These are phyloP conservation scores for Russula sp. DNA, from an alignment of 768 basidiomycete genomes.

Conservation along the genomic window DNA sequence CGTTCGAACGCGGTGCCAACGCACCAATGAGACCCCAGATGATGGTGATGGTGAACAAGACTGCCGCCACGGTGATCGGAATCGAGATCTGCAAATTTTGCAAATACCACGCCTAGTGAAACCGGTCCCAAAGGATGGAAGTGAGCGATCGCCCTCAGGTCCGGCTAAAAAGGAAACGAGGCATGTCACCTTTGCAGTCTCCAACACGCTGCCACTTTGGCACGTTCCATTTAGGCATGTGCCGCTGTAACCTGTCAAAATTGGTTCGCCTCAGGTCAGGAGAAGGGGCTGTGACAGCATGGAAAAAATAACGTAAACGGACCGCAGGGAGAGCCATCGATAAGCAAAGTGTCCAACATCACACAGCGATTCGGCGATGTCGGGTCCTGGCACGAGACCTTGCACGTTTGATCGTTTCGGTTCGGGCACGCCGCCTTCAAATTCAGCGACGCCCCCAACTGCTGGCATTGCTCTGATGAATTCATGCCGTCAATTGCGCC, in stretches of 20 bases:
- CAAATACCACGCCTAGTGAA: constrained; percentile 58
- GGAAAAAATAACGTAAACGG: constrained; percentile 27
- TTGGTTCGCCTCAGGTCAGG: constrained; percentile 15
- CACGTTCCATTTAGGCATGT: constrained; percentile 59
- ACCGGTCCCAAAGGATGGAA: too few species aligned
- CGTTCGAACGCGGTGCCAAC: constrained; percentile 30
- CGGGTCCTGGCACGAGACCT: constrained; percentile 78
- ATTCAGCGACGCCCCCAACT: constrained; percentile 64
- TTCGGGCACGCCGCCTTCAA: constrained; percentile 61
- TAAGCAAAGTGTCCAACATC: constrained; percentile 59
- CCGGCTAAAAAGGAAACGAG: background rate
- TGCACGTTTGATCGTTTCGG: constrained; percentile 59
- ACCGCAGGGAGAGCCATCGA: constrained; percentile 85
- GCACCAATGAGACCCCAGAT: constrained; percentile 43
- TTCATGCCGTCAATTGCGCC: constrained; percentile 13
- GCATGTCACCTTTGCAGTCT: constrained; percentile 50
- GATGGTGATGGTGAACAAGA: constrained; percentile 52
- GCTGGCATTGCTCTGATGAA: constrained; percentile 63
- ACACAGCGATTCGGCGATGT: constrained; percentile 54
- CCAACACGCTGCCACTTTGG: constrained; percentile 49
- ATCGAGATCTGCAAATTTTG: constrained; percentile 76
- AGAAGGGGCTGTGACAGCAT: constrained; percentile 3
- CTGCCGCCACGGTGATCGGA: constrained; percentile 69
- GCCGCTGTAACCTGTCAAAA: constrained; percentile 57
- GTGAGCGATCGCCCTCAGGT: constrained; percentile 14